Conservation (phyloP, 2,329 filamentous ascomycete genomes). For the Nemania abortiva region DNA sequence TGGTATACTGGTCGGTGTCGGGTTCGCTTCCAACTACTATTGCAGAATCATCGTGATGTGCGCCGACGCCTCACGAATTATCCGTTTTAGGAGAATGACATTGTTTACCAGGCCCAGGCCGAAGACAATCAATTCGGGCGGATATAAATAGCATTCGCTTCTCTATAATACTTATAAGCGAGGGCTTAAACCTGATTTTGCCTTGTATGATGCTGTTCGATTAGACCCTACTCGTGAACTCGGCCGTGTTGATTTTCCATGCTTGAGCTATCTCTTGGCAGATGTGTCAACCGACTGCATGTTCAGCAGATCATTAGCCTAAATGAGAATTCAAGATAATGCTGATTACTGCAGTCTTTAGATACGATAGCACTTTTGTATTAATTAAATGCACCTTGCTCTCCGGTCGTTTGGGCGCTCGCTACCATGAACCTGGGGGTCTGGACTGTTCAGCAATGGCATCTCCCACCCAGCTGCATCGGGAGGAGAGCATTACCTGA, state of each 20-base stretch:
- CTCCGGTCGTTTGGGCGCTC: neutral
- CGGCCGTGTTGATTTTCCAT: neutral
- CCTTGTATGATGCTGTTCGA: neutral
- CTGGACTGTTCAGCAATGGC: conserved; percentile 7
- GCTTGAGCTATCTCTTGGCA: conserved; percentile 18
- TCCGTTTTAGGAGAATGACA: neutral
- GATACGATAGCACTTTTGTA: neutral
- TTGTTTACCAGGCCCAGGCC: neutral
- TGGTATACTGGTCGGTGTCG: conserved; percentile 55
- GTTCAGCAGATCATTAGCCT: conserved; percentile 30
- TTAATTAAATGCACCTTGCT: conserved; percentile 7
- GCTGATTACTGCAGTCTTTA: neutral
- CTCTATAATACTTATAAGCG: neutral
- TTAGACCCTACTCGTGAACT: neutral
- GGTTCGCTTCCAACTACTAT: conserved; percentile 37
- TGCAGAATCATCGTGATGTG: conserved; percentile 8
- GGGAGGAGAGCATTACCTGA: neutral
- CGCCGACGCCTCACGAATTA: neutral
- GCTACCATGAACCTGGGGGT: conserved; percentile 18
- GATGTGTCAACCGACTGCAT: conserved; percentile 10
- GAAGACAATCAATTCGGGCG: neutral
- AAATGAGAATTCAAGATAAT: conserved; percentile 18
- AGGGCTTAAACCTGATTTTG: neutral
- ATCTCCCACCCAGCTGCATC: conserved; percentile 11
- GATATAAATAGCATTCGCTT: neutral